A percentile compares a stretch with the other conserved stretches of the same genome.
Conservation (phyloP, 129 eudicot species). For the Ambrosia artemisiifolia region DNA sequence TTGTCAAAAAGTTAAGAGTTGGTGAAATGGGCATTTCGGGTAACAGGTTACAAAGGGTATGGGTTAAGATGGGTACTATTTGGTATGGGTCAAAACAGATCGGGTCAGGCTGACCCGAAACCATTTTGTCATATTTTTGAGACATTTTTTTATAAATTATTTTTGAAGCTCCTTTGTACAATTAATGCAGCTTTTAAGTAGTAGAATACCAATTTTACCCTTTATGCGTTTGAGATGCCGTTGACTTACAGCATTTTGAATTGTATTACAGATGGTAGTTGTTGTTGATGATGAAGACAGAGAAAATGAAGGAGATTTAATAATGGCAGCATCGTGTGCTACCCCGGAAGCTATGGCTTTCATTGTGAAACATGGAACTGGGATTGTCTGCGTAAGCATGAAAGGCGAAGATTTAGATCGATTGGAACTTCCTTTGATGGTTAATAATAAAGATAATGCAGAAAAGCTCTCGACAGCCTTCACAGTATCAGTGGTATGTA, state of each 20-base stretch:
- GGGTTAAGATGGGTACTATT: no score
- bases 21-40: not conserved
- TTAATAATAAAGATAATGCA: constrained; percentile 61
- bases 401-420: constrained; percentile 74
- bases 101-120: not conserved
- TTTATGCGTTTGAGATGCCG: not conserved
- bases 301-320: constrained; percentile 82
- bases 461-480: constrained; percentile 83
- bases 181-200: not conserved
- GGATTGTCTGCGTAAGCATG: constrained; percentile 92
- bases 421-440: constrained; percentile 78
- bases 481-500: constrained; percentile 80
- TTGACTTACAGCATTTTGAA: not conserved
- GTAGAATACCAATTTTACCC: not conserved
- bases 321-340: constrained; percentile 70
- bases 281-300: constrained; percentile 91
- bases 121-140: not conserved
- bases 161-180: not conserved
- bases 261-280: constrained; percentile 55
- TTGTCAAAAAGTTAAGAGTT: not conserved
- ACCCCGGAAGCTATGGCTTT: constrained; percentile 85
- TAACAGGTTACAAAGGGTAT: not conserved
- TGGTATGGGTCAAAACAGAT: no score
- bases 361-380: constrained; percentile 86
- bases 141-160: not conserved